These are phyloP conservation scores for Ustilago loliicola DNA, from an alignment of 1,284 basidiomycete genomes.

Conservation along the genomic window DNA sequence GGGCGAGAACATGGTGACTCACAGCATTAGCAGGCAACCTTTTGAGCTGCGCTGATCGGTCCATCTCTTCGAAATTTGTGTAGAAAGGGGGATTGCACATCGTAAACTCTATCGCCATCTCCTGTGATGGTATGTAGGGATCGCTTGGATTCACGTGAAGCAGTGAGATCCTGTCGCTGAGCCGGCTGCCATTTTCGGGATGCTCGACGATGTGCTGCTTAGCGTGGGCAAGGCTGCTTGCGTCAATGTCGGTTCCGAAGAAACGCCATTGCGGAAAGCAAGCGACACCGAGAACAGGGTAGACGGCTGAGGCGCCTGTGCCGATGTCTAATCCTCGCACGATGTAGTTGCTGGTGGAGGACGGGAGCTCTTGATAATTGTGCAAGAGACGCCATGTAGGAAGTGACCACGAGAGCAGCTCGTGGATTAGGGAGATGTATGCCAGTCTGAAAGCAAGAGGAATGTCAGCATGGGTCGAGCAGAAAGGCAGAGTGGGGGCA, in stretches of 20 bases:
- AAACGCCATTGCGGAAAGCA: constrained; percentile 37
- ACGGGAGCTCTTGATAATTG: not conserved
- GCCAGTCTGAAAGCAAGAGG: constrained; percentile 17
- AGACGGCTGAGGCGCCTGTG: constrained; percentile 76
- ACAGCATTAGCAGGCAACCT: constrained; percentile 34
- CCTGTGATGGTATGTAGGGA: constrained; percentile 74
- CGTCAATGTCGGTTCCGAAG: constrained; percentile 44
- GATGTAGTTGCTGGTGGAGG: not conserved
- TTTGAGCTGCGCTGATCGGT: constrained; percentile 30
- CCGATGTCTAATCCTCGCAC: constrained; percentile 30
- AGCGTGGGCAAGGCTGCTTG: constrained; percentile 34
- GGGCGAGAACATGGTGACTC: constrained; percentile 1
- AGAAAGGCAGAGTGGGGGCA: not conserved
- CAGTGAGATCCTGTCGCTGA: constrained; percentile 75
- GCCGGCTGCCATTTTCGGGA: constrained; percentile 75
- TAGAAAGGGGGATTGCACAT: constrained; percentile 99
- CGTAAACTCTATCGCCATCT: constrained; percentile 72
- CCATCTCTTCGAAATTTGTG: constrained; percentile 78
- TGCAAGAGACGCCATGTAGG: constrained; percentile 14
- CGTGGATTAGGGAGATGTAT: constrained; percentile 33
- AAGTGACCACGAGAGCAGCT: constrained; percentile 20
- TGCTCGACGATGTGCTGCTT: constrained; percentile 74
- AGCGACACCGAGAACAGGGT: constrained; percentile 79
- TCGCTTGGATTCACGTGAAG: constrained; percentile 71
- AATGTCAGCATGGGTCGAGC: not conserved